Evolutionary conservation across 257 asterid genomes (phyloP).

Genomic region (Jasminum sambac): DNA sequence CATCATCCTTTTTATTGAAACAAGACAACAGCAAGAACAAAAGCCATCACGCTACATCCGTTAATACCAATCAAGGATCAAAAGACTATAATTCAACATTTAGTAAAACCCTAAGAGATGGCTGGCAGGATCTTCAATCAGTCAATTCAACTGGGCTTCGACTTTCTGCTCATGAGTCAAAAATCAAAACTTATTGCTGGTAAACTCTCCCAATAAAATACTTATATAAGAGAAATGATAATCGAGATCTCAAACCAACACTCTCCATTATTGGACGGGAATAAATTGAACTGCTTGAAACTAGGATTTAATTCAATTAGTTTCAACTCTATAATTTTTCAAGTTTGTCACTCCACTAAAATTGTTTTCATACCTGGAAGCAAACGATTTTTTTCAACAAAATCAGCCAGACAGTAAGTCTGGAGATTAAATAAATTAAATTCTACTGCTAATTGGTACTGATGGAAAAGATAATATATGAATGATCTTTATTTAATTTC

Average conservation of each 20-base stretch:
- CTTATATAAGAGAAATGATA: conserved; percentile 18
- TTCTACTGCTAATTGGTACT: conserved; percentile 1
- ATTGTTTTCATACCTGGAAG: not conserved
- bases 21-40: conserved; percentile 39
- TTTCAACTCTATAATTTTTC: not conserved
- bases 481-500: not conserved
- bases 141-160: conserved; percentile 34
- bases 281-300: conserved; percentile 19
- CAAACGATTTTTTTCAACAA: not conserved
- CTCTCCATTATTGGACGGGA: conserved; percentile 6
- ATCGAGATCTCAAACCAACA: conserved; percentile 24
- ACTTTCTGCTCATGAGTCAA: conserved; percentile 28
- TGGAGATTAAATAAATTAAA: not conserved
- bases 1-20: conserved; percentile 52
- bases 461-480: not conserved
- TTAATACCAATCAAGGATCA: conserved; percentile 67
- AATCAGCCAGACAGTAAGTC: not conserved
- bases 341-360: not conserved
- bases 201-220: conserved; percentile 23
- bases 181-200: conserved; percentile 29
- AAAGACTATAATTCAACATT: conserved; percentile 61
- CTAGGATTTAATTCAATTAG: conserved; percentile 13
- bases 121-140: conserved; percentile 33
- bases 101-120: conserved; percentile 26
- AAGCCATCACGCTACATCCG: conserved; percentile 36